Evolutionary conservation across 257 asterid species (phyloP), one percentile per base, ranked within the genome.

Genomic region (Penstemon barbatus): DNA sequence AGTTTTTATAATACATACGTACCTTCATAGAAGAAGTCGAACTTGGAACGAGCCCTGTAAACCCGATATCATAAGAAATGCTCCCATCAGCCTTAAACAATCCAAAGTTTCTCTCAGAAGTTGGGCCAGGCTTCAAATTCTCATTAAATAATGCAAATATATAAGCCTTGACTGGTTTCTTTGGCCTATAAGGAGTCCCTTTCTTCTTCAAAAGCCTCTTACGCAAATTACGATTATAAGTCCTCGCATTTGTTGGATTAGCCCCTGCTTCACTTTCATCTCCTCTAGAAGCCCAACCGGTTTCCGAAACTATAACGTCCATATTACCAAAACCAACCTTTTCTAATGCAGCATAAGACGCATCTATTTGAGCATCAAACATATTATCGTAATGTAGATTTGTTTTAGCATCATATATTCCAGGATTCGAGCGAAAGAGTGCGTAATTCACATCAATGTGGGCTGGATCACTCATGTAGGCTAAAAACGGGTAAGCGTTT

Each of bases 281-380:
- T 8, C 97, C 97, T 4, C 59, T 71, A 0, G 97, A 91, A 33
- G 92, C 96, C 97, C 97, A 91, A 2, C 96, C 97, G 0, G 96
- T 91, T 57, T 91, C 97, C 0, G 97, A 88, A 57, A 89, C 96
- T n/a, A 91, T 82, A 3, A 88, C 97, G 6, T 81, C 85, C 92
- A 86, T 88, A 60, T 73, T 77, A 12, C 45, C 69, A 6, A 72
- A 86, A 2, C 90, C 90, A 1, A 57, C 73, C 78, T 91, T 88
- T 71, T 91, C 96, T 61, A 91, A 48, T 2, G 96, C 97, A 1
- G 79, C 84, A 13, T 91, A 88, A 0, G 96, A 64, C 0, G 97
- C 97, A 65, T 91, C 97, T 9, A 91, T 74, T 80, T 68, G 74
- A 7, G 97, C 97, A n/a, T 86, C 96, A 7, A 88, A 88, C 96